phyloP scores from a whole-genome alignment of 805 yeast genomes.

The Candida hungchunana region DNA sequence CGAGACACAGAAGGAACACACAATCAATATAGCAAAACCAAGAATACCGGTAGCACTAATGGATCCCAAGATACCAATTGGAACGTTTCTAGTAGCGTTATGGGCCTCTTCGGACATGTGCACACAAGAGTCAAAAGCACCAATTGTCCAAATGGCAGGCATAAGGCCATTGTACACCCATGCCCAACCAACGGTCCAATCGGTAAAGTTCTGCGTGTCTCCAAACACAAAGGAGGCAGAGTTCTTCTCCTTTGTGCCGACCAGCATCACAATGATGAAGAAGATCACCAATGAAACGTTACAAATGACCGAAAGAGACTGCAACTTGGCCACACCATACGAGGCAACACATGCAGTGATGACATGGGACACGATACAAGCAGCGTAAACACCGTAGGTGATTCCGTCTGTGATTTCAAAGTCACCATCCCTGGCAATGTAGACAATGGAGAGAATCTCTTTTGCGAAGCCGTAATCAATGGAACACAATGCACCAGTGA shows the following conservation, averaged over 20 bases:
- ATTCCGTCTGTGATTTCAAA: conserved; percentile 51
- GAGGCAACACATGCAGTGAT: conserved; percentile 54
- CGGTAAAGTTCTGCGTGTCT: conserved; percentile 41
- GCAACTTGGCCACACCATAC: conserved; percentile 51
- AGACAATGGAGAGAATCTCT: conserved; percentile 56
- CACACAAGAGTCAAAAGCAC: conserved; percentile 66
- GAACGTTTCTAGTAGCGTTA: conserved; percentile 56
- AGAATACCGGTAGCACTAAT: conserved; percentile 50
- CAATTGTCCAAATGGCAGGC: conserved; percentile 73
- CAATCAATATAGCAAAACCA: conserved; percentile 54
- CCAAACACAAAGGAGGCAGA: conserved; percentile 53
- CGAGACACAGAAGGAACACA: conserved; percentile 50
- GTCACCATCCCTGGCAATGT: conserved; percentile 47
- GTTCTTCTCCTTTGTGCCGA: conserved; percentile 44
- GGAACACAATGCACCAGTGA: conserved; percentile 62
- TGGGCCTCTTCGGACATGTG: conserved; percentile 70
- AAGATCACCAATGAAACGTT: conserved; percentile 50
- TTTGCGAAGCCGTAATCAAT: conserved; percentile 66
- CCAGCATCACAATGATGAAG: conserved; percentile 60
- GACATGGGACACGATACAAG: conserved; percentile 50
- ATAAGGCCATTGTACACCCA: conserved; percentile 45
- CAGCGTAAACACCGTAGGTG: conserved; percentile 64
- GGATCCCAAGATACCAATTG: conserved; percentile 59
- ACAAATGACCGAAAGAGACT: conserved; percentile 51
- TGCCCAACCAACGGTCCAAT: conserved; percentile 58